Percentiles rank a stretch among this genome's conserved stretches.
phyloP scores from a whole-genome alignment of 176 grass and related monocot genomes.

The Oryza nivara region DNA sequence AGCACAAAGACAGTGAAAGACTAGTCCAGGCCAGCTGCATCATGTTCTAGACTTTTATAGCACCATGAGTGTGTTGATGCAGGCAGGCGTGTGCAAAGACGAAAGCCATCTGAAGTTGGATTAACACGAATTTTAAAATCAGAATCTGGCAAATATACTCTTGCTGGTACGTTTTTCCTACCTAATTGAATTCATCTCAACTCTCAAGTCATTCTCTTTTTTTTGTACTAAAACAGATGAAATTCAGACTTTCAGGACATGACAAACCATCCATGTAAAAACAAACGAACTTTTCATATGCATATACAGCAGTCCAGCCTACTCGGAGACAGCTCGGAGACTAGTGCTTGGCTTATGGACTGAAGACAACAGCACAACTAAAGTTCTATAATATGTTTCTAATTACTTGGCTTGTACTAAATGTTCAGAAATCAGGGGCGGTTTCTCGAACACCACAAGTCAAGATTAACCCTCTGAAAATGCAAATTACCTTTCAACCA shows the following conservation, averaged over 20 bases:
- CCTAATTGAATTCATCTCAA: conserved; percentile 22
- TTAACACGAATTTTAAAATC: not conserved
- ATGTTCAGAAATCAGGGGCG: not conserved
- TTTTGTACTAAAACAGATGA: not conserved
- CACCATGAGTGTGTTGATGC: not conserved
- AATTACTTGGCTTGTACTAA: not conserved
- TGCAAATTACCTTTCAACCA: conserved; percentile 4
- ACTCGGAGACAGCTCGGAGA: not conserved
- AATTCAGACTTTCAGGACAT: not conserved
- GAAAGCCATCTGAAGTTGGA: conserved; percentile 11
- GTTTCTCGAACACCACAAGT: not conserved
- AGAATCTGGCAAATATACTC: not conserved
- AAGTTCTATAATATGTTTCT: not conserved
- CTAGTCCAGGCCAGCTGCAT: not conserved
- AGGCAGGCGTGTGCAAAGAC: conserved; percentile 11
- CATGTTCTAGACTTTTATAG: not conserved
- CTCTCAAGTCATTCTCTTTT: not conserved
- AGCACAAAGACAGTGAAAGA: not conserved
- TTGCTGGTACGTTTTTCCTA: conserved; percentile 29
- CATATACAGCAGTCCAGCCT: not conserved
- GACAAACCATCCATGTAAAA: not conserved
- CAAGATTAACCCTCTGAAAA: not conserved
- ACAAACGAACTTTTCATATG: not conserved
- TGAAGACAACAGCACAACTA: not conserved
- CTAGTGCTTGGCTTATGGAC: not conserved